Evolutionary conservation across 345 rosid species (phyloP).

Genomic region (Diplotaxis tenuifolia): DNA sequence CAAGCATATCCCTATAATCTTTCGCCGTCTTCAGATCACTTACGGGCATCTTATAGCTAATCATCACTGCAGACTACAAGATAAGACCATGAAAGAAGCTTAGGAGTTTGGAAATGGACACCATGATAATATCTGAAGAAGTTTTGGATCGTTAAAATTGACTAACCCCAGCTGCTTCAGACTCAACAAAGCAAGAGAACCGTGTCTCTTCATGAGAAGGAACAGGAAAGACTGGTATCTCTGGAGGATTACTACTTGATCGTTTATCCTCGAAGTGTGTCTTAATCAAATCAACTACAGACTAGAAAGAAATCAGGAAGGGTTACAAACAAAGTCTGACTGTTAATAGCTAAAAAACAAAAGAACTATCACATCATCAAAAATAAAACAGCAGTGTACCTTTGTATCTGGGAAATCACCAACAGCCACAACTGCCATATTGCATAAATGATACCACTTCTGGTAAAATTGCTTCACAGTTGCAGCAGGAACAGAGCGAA

Average conservation of each 20-base stretch:
- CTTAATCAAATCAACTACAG: slow-evolving; percentile 81
- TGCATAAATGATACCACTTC: slow-evolving; percentile 78
- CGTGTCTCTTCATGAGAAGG: slow-evolving; percentile 79
- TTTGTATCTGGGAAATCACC: slow-evolving; percentile 87
- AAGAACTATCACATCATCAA: slow-evolving; percentile 1
- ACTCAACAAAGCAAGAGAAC: slow-evolving; percentile 78
- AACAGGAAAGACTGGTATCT: slow-evolving; percentile 59
- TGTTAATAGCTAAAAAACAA: slow-evolving; percentile 3
- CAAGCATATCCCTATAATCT: slow-evolving; percentile 74
- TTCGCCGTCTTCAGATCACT: slow-evolving; percentile 71
- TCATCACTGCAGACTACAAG: slow-evolving; percentile 77
- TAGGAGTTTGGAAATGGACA: slow-evolving; percentile 5
- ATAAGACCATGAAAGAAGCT: slow-evolving; percentile 27
- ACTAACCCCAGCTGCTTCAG: slow-evolving; percentile 95
- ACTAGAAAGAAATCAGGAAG: slow-evolving; percentile 40
- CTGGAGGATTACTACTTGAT: slow-evolving; percentile 46
- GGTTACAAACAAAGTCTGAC: slow-evolving; percentile 19
- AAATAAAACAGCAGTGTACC: slow-evolving; percentile 41
- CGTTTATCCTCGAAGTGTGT: slow-evolving; percentile 63
- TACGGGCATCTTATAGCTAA: slow-evolving; percentile 78
- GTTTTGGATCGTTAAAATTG: background rate
- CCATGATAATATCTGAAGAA: slow-evolving; percentile 1
- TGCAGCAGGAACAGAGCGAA: slow-evolving; percentile 71
- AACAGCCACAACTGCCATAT: slow-evolving; percentile 93
- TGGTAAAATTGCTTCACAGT: slow-evolving; percentile 69